Evolutionary conservation across 1,139 yeast species (phyloP), one percentile per base, ranked within the genome.

Genomic region (Sugiyamaella japonica): DNA sequence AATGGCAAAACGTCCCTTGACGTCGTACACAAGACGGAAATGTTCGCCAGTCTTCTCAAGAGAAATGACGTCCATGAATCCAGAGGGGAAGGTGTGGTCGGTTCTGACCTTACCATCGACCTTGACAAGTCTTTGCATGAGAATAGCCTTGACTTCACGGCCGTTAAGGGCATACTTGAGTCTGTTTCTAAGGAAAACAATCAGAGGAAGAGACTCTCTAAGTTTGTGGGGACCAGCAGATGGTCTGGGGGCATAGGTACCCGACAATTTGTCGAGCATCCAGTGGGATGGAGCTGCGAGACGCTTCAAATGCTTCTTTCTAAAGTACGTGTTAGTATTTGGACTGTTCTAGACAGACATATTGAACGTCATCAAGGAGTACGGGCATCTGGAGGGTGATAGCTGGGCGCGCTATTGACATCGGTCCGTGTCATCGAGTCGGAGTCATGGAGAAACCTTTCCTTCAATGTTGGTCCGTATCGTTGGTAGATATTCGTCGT

Each of bases 241-340:
- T 76, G 98, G 96, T 85, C 98, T 91, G 82, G 99, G 99, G 69
- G 99, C 99, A 79, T 93, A 93, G 75, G 90, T 84, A 76, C 99
- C 99, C 78, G 97, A 88, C 83, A 95, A 84, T 84, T 95, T 95
- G 96, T 93, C 99, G 85, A 95, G 88, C 96, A 95, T 89, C 99
- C 99, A 95, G 87, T 95, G 99, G 84, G 91, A 87, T 84, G 99
- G 99, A 77, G 97, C 97, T 77, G 96, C 96, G 79, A 89, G 85
- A 83, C 97, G 88, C 86, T 89, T 89, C 79, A 90, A 84, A 78
- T 90, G 97, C 85, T 90, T 90, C 91, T 89, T 89, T 41, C 52
- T 49, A 12, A 10, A 10, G 20, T 40, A 6, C 13, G 10, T 16
- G 52, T 49, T 49, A 41, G 52, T 49, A 20, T 20, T 6, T n/a